These are phyloP conservation scores for Microascus cirrosus DNA, from an alignment of 2,329 filamentous ascomycete species.

Conservation along the genomic window DNA sequence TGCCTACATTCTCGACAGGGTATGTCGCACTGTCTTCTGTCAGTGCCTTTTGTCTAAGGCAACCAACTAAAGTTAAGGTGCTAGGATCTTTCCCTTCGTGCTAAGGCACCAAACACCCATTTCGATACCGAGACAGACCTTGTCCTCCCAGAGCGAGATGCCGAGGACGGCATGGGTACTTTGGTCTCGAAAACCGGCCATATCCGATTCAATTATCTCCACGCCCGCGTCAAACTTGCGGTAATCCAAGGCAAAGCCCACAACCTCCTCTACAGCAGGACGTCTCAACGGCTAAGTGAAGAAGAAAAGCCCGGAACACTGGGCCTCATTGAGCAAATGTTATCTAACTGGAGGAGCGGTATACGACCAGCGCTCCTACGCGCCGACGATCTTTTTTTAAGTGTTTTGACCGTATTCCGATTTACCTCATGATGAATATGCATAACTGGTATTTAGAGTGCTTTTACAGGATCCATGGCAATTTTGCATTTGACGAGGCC, in stretches of 20 bases:
- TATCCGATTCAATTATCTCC: slow-evolving; percentile 23
- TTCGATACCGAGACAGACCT: slow-evolving; percentile 28
- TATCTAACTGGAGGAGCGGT: not conserved
- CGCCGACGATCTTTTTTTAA: not conserved
- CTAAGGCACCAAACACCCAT: slow-evolving; percentile 24
- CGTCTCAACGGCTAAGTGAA: not conserved
- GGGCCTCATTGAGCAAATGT: not conserved
- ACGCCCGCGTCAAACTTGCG: slow-evolving; percentile 25
- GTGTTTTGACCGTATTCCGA: not conserved
- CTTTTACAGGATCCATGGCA: not conserved
- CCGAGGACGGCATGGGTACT: slow-evolving; percentile 19
- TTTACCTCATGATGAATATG: not conserved
- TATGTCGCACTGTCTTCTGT: not conserved
- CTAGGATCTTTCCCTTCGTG: slow-evolving; percentile 22
- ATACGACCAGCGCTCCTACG: not conserved
- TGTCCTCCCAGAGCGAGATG: slow-evolving; percentile 18
- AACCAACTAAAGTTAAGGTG: not conserved
- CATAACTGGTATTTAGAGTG: not conserved
- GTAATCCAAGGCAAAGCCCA: slow-evolving; percentile 28
- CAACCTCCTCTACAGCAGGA: slow-evolving; percentile 18
- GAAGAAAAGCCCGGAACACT: not conserved
- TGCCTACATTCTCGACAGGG: slow-evolving; percentile 26
- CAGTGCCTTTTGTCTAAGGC: too few species aligned
- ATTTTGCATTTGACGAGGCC: not conserved
- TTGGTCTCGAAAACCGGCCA: slow-evolving; percentile 21